Base-by-base conservation (phyloP, 2,329 filamentous ascomycete species). In the Penicillium paneum region DNA sequence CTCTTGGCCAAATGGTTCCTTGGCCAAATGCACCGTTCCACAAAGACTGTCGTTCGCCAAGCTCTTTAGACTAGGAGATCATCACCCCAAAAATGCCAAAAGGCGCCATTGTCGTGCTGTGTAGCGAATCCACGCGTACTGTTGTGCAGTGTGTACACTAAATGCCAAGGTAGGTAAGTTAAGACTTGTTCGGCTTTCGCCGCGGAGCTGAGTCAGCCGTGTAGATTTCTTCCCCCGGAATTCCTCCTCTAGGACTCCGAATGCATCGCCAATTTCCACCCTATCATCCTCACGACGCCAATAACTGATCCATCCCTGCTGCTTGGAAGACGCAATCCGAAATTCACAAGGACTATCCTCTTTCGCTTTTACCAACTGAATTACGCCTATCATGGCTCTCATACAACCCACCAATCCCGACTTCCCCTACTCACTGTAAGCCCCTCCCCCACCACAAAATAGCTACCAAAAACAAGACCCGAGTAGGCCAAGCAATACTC, bases 381-480 rank as follows among this genome's bases (percentile, higher is more conserved):
- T 24, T 24, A 2, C 19, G 11, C 35, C 13, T 7, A 61, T 42
- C 50, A 67, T 69, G 66, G 54, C 64, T n/a, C 32, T 54, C 31
- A 50, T 59, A 49, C 49, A 61, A 38, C n/a, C 59, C 13, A 49
- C 62, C 15, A 53, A 61, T 40, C 46, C 62, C 26, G 69, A 71
- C 40, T 74, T 75, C 32, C 73, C 73, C 28, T 74, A 69, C 66
- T 72, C 71, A 40, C 53, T 76, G 73, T 75, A 66, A 54, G 63
- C 56, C 47, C 44, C 47, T 57, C 50, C 55, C 40, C 49, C 24
- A 52, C 38, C 40, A 32, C 41, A 17, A 49, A 47, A 56, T 51
- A 52, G 49, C 42, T 32, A 17, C 40, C 15, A 24, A n/a, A n/a
- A 17, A 29, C 47, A 51, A 53, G 45, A 46, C 11, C n/a, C 45